Conservation (phyloP, 306 rosid genomes). For the Lotus japonicus region DNA sequence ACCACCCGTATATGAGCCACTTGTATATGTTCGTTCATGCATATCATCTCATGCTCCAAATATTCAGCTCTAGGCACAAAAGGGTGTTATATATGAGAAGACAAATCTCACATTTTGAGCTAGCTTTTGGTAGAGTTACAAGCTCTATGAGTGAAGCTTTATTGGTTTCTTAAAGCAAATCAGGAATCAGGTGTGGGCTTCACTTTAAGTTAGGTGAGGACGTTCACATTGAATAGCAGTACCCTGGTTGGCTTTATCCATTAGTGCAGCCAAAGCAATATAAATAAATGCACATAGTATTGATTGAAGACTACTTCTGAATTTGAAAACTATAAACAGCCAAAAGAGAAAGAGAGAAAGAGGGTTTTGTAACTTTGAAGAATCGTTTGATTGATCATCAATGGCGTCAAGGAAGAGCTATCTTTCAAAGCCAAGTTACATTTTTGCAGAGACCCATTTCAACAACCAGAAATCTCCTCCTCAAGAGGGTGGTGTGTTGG, state of each 20-base stretch:
- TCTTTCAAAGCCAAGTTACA: constrained; percentile 36
- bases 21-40: too few species aligned
- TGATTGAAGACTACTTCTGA: neutral
- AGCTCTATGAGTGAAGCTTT: too few species aligned
- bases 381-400: neutral
- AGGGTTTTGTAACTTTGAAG: too few species aligned
- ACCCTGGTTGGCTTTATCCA: constrained; percentile 31
- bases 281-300: constrained; percentile 18
- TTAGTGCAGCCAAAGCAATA: neutral
- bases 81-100: too few species aligned
- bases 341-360: neutral
- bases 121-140: too few species aligned
- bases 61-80: too few species aligned
- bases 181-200: constrained; percentile 1
- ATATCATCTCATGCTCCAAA: too few species aligned
- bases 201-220: constrained; percentile 23
- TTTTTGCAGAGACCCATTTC: constrained; percentile 31
- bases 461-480: neutral
- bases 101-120: too few species aligned
- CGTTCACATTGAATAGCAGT: neutral
- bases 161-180: too few species aligned
- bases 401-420: constrained; percentile 68
- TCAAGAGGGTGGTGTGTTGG: constrained; percentile 23
- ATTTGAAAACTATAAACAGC: neutral
- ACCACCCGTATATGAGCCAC: too few species aligned